Conservation (phyloP, 305 asterid genomes). For the Withania somnifera region DNA sequence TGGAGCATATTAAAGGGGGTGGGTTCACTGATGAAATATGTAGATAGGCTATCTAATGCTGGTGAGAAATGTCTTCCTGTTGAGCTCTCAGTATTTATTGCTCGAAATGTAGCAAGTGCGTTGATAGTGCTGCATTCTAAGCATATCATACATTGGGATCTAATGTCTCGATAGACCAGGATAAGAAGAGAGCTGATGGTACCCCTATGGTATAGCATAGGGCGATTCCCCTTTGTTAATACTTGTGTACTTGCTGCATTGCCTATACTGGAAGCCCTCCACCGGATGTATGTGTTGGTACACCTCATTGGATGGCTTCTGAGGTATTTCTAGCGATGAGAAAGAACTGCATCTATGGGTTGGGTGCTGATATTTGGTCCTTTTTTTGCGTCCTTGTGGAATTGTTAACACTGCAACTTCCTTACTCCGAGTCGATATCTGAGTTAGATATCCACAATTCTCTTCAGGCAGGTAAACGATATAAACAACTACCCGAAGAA, state of each 20-base stretch:
- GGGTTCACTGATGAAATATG: slow-evolving; percentile 56
- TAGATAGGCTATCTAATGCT: slow-evolving; percentile 45
- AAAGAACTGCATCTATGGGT: slow-evolving; percentile 41
- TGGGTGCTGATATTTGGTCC: slow-evolving; percentile 94
- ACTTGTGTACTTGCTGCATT: slow-evolving; percentile 73
- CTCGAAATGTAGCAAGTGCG: slow-evolving; percentile 59
- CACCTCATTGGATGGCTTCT: slow-evolving; percentile 96
- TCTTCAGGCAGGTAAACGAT: slow-evolving; percentile 52
- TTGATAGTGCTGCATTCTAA: slow-evolving; percentile 47
- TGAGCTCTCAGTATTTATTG: slow-evolving; percentile 35
- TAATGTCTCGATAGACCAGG: slow-evolving; percentile 67
- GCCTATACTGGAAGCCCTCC: slow-evolving; percentile 77
- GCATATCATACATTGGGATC: slow-evolving; percentile 80
- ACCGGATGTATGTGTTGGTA: slow-evolving; percentile 79
- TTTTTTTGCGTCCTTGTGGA: slow-evolving; percentile 80
- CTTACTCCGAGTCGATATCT: slow-evolving; percentile 29
- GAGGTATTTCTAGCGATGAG: slow-evolving; percentile 59
- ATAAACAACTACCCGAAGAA: slow-evolving; percentile 32
- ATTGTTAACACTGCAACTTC: slow-evolving; percentile 55
- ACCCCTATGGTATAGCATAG: slow-evolving; percentile 72
- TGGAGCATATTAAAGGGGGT: slow-evolving; percentile 82
- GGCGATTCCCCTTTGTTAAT: slow-evolving; percentile 72
- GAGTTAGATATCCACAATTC: slow-evolving; percentile 48
- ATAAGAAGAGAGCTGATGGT: slow-evolving; percentile 50
- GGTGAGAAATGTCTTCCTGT: slow-evolving; percentile 52